Percentiles rank a stretch among this genome's conserved stretches.
phyloP scores from a whole-genome alignment of 257 asterid species.

The Eustoma russellianum region DNA sequence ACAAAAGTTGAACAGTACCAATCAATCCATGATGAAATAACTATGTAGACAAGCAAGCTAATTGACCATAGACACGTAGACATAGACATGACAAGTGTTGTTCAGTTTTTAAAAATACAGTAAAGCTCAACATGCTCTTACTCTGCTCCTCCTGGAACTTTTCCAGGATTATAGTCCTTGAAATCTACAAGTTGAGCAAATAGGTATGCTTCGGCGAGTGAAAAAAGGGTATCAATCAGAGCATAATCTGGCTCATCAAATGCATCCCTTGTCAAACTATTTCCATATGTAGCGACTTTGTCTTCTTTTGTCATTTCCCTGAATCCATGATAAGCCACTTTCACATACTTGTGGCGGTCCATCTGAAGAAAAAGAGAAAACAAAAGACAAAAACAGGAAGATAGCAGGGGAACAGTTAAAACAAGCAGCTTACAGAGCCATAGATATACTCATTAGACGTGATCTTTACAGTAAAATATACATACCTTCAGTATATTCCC shows the following conservation, averaged over 20 bases:
- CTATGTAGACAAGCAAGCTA: not conserved
- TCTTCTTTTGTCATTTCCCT: constrained; percentile 83
- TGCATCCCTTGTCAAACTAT: constrained; percentile 65
- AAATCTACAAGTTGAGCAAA: constrained; percentile 96
- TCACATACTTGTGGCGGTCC: constrained; percentile 96
- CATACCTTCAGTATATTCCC: constrained; percentile 94
- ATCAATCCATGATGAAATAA: not conserved
- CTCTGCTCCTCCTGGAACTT: constrained; percentile 53
- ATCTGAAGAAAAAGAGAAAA: constrained; percentile 39
- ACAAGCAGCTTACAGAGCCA: too few species aligned
- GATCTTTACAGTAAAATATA: constrained; percentile 2
- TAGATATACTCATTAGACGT: too few species aligned
- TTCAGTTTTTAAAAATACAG: too few species aligned
- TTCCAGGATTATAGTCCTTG: constrained; percentile 84
- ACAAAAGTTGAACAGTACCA: too few species aligned
- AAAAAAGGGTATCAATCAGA: constrained; percentile 88
- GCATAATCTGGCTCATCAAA: constrained; percentile 96
- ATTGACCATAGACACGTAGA: not conserved
- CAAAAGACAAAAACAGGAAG: too few species aligned
- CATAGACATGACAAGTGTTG: not conserved
- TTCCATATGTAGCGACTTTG: constrained; percentile 83
- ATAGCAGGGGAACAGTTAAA: too few species aligned
- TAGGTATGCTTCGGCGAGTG: constrained; percentile 90
- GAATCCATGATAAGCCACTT: constrained; percentile 96
- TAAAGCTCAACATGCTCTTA: constrained; percentile 33